Evolutionary conservation across 192 early-diverging fungal genomes (phyloP), one percentile per base, ranked within the genome.

Genomic region (Umbelopsis isabellina): DNA sequence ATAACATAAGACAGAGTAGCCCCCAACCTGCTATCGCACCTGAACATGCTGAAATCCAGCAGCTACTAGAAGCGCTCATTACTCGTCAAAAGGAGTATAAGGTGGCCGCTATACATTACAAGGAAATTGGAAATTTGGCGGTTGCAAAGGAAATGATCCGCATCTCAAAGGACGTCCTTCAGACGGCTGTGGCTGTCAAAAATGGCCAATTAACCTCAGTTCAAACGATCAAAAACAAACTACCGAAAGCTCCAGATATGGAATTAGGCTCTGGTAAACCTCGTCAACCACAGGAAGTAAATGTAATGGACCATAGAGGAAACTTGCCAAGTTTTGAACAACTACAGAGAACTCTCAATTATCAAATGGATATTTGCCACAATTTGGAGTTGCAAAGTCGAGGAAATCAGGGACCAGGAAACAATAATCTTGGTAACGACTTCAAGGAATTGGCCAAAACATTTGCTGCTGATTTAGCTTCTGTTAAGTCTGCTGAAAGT

Each of bases 391-490:
- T 76, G 20, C 79, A 80, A 61, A 37, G 71, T 23, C 65, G 74
- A 11, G 72, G 68, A 25, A 49, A 67, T 1, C 37, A 41, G 8
- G 44, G 20, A 53, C 37, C 37, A 6, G 23, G n/a, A 23, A 44
- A 11, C 18, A 47, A 65, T 51, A 55, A 41, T 3, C 58, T 53
- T 23, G 46, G 45, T 52, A 64, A 49, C 71, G 70, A 61, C 23
- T 93, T 86, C 72, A 80, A 86, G 65, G 83, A 82, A 22, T 72
- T 87, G 18, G 89, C 90, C 52, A 89, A 92, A 51, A 68, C 66
- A 3, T 83, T 91, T 20, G 67, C 72, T 23, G 70, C 80, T 1
- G 90, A 93, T 74, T 27, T 86, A 16, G 72, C 81, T 0, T 85
- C 85, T 0, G 48, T 94, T 15, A 67, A 69, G 20, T 80, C 84